A percentile compares a stretch with the other conserved stretches of the same genome.
Evolutionary conservation across 2,329 filamentous ascomycete species (phyloP).

Genomic region (Trichoderma harzianum): DNA sequence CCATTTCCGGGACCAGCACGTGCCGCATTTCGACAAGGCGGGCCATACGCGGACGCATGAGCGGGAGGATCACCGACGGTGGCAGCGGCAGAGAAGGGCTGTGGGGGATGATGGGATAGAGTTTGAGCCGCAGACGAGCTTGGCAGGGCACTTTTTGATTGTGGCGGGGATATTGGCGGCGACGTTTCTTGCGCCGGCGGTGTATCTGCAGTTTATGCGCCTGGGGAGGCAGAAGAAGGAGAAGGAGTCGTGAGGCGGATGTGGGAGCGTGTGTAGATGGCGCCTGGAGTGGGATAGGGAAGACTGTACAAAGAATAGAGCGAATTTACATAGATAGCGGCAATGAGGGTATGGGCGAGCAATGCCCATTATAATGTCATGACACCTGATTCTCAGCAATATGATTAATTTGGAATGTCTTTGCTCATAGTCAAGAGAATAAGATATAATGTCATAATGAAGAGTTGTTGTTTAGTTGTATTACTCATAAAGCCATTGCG

Average conservation of each 20-base stretch:
- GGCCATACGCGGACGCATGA: slow-evolving; percentile 73
- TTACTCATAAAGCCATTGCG: background rate
- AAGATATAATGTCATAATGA: background rate
- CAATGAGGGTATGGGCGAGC: background rate
- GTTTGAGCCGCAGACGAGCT: slow-evolving; percentile 41
- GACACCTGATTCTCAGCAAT: background rate
- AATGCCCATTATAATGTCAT: background rate
- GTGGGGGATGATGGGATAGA: slow-evolving; percentile 37
- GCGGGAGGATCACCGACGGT: slow-evolving; percentile 51
- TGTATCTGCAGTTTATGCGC: slow-evolving; percentile 38
- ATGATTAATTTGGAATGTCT: background rate
- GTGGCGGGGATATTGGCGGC: slow-evolving; percentile 46
- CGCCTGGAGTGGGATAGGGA: background rate
- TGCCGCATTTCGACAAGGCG: slow-evolving; percentile 70
- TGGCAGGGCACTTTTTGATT: slow-evolving; percentile 47
- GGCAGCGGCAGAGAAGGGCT: slow-evolving; percentile 36
- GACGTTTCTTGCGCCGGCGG: slow-evolving; percentile 45
- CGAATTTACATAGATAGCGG: background rate
- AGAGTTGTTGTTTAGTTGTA: background rate
- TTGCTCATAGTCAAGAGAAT: too few species aligned
- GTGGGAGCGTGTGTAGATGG: background rate
- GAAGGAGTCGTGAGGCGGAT: background rate
- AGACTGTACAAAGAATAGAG: background rate
- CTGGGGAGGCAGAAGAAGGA: slow-evolving; percentile 31
- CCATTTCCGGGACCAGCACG: slow-evolving; percentile 44